Evolutionary conservation across 192 early-diverging fungal species (phyloP), one percentile per base, ranked within the genome.

Genomic region (Podila epicladia): DNA sequence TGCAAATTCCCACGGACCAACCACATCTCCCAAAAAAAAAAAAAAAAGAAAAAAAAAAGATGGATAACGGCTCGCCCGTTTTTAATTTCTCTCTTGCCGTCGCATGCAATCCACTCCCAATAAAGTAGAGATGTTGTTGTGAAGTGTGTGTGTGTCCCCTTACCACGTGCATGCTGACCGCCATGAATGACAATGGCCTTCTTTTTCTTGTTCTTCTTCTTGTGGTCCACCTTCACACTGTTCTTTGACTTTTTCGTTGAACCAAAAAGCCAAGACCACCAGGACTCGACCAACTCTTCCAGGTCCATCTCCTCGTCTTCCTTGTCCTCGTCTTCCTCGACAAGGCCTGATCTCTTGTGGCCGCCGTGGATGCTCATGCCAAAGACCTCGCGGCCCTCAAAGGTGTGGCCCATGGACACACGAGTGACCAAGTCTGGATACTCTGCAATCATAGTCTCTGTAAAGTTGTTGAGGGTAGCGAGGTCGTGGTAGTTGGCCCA

Each of bases 371-470:
- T 85, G 55, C 73, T 72, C 70, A 86, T 72, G 5, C 85, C 87
- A 62, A 73, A 71, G 38, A 88, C 80, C 67, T 85, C 83, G 19
- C 87, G 69, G 2, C 87, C 87, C 60, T 88, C 87, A 64, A 74
- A 82, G 13, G 87, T 86, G n/a, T 73, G 38, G 13, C 87, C 87
- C 32, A 88, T 66, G 3, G 75, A 74, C 29, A 87, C 75, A 9
- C 82, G 82, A 13, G 71, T 51, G 19, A 82, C 76, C 55, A 88
- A 58, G 49, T 88, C 58, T 12, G 87, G 87, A 51, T 82, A 87
- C 26, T 73, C 69, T 12, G 79, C 32, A 5, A 72, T 64, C 61
- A 88, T 61, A 0, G 72, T 55, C 63, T 82, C 69, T 64, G 75
- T 77, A 71, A 82, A 85, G 17, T 66, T 74, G 58, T 71, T 68